Base-by-base conservation (phyloP, 2,329 filamentous ascomycete species). In the Xylaria sp. region DNA sequence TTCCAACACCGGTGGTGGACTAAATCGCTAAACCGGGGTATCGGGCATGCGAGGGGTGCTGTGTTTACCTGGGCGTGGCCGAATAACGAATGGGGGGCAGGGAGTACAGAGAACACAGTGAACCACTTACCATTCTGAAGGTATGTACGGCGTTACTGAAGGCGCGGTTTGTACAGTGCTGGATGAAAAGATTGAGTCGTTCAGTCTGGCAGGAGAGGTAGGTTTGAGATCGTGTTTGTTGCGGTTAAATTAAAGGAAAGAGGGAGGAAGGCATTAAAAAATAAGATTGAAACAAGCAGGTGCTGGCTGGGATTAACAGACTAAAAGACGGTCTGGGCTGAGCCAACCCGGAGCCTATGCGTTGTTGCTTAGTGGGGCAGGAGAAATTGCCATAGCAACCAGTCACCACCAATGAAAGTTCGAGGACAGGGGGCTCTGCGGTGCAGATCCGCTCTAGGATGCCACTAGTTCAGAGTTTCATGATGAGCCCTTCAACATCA, bases 1-100 rank as follows among this genome's bases (percentile, higher is more conserved):
- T 58, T 23, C 41, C 46, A 56, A 57, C 69, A 63, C 66, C 1
- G 33, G 36, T 70, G 69, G 62, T 48, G 70, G 74, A 68, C 77
- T 78, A 78, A 76, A 75, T 73, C 64, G 65, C 77, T 78, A 78
- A 77, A 75, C 74, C 64, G 65, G 73, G 74, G 73, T 73, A 71
- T 74, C 68, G 73, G 75, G 73, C 71, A 68, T 76, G 67, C 64
- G 74, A 76, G 74, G 74, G 75, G 73, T 55, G 68, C 70, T 73
- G 66, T 76, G 71, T 76, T 76, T 74, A 76, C 67, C 31, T 72
- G 57, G 3, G 63, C 46, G 60, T 59, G 56, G 62, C 41, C 56
- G 48, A 52, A 33, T 60, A 25, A 63, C 65, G 70, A 70, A 51
- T 64, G 69, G 69, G 51, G 63, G 51, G 63, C 48, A 49, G 64